Percentiles rank a stretch among this genome's conserved stretches.
These are phyloP conservation scores for Alternaria alternata DNA, from an alignment of 2,329 filamentous ascomycete genomes.

Conservation along the genomic window DNA sequence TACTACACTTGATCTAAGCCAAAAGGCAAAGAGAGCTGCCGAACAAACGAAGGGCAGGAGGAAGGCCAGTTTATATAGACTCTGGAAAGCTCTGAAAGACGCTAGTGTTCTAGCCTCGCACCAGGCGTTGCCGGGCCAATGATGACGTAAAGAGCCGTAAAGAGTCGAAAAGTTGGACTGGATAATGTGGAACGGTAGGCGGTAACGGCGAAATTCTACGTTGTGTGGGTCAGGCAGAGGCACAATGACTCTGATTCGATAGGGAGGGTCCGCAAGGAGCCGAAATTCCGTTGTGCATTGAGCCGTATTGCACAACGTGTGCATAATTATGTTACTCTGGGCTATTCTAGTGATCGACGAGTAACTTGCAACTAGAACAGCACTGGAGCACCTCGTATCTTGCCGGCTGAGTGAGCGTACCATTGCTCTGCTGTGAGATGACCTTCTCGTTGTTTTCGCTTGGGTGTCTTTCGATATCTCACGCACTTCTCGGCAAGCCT, in stretches of 20 bases:
- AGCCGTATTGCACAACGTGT: neutral
- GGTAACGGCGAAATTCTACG: neutral
- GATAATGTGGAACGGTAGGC: neutral
- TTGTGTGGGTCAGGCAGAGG: neutral
- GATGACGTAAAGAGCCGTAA: neutral
- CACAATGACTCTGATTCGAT: neutral
- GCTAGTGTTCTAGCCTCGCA: neutral
- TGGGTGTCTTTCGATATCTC: neutral
- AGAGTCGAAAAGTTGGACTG: neutral
- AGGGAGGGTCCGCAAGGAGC: neutral
- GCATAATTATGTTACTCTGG: neutral
- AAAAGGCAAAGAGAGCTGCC: slow-evolving; percentile 27
- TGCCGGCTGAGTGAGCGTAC: neutral
- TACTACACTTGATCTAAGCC: slow-evolving; percentile 59
- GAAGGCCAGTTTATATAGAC: slow-evolving; percentile 5
- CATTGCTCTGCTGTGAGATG: neutral
- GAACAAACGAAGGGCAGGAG: slow-evolving; percentile 10
- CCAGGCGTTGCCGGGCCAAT: slow-evolving; percentile 1
- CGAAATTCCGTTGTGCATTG: neutral
- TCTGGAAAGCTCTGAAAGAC: neutral
- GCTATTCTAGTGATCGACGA: neutral
- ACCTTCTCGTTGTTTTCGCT: neutral
- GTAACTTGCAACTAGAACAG: neutral
- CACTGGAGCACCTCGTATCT: neutral
- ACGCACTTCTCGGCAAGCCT: neutral